These are phyloP conservation scores for Penicillium herquei DNA, from an alignment of 495 filamentous ascomycete genomes.

Conservation along the genomic window DNA sequence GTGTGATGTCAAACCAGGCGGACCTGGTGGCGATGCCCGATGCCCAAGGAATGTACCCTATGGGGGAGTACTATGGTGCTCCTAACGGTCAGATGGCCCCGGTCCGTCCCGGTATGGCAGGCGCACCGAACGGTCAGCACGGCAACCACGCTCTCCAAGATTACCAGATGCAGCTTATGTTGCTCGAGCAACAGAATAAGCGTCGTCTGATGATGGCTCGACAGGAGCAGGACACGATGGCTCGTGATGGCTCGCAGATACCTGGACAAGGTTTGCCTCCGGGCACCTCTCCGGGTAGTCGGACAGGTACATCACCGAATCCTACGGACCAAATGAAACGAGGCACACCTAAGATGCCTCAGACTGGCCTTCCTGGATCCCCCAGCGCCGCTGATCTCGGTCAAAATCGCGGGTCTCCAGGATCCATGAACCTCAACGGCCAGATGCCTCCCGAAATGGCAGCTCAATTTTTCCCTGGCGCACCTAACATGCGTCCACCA, in stretches of 20 bases:
- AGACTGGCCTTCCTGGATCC: slow-evolving; percentile 70
- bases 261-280: slow-evolving; percentile 58
- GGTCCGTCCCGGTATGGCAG: slow-evolving; percentile 49
- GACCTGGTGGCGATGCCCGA: slow-evolving; percentile 81
- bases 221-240: slow-evolving; percentile 85
- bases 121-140: slow-evolving; percentile 51
- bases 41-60: slow-evolving; percentile 52
- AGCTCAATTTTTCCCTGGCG: slow-evolving; percentile 56
- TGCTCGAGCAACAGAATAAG: slow-evolving; percentile 98
- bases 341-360: slow-evolving; percentile 82
- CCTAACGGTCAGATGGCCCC: slow-evolving; percentile 57
- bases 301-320: slow-evolving; percentile 83
- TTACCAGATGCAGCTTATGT: slow-evolving; percentile 99
- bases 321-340: slow-evolving; percentile 87
- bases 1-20: slow-evolving; percentile 63
- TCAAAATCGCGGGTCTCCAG: slow-evolving; percentile 79
- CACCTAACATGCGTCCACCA: slow-evolving; percentile 82
- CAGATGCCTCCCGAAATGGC: slow-evolving; percentile 69
- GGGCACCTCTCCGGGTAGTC: slow-evolving; percentile 78
- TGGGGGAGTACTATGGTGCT: slow-evolving; percentile 64
- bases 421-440: slow-evolving; percentile 71
- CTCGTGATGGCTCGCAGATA: slow-evolving; percentile 58
- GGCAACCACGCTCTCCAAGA: slow-evolving; percentile 96
- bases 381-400: slow-evolving; percentile 77
- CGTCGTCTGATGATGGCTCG: slow-evolving; percentile 94